phyloP scores from a whole-genome alignment of 164 flowering plant species.

The Sedum album region DNA sequence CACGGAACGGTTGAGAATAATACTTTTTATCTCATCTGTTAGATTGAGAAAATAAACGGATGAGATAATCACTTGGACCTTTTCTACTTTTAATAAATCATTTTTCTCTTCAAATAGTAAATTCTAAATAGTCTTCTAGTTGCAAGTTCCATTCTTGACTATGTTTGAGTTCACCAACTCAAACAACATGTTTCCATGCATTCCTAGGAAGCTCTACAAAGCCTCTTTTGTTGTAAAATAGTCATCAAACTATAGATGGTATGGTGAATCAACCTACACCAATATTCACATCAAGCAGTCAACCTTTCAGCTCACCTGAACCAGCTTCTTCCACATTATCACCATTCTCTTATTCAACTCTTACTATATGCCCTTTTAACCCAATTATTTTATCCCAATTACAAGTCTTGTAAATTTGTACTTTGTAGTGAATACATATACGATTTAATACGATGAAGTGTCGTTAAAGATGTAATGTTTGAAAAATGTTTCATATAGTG shows the following conservation, averaged over 20 bases:
- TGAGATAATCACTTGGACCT: no score
- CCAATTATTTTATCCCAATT: no score
- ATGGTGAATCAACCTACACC: conserved; percentile 8
- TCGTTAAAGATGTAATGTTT: neutral
- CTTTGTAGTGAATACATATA: neutral
- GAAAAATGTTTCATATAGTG: neutral
- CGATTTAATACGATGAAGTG: neutral
- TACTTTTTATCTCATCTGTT: no score
- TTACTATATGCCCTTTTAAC: neutral
- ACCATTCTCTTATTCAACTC: neutral
- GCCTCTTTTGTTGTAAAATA: neutral
- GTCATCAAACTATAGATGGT: neutral
- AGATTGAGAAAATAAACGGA: no score
- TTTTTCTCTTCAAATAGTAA: no score
- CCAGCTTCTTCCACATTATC: neutral
- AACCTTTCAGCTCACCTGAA: neutral
- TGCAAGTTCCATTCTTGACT: neutral
- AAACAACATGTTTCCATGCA: neutral
- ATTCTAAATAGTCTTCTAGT: neutral
- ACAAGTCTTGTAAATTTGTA: neutral
- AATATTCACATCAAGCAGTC: conserved; percentile 4
- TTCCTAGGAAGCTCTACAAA: neutral
- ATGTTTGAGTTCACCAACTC: neutral
- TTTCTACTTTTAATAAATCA: no score
- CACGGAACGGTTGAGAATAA: no score